These are phyloP conservation scores for Penicillium coffeae DNA, from an alignment of 495 filamentous ascomycete genomes.

Conservation along the genomic window DNA sequence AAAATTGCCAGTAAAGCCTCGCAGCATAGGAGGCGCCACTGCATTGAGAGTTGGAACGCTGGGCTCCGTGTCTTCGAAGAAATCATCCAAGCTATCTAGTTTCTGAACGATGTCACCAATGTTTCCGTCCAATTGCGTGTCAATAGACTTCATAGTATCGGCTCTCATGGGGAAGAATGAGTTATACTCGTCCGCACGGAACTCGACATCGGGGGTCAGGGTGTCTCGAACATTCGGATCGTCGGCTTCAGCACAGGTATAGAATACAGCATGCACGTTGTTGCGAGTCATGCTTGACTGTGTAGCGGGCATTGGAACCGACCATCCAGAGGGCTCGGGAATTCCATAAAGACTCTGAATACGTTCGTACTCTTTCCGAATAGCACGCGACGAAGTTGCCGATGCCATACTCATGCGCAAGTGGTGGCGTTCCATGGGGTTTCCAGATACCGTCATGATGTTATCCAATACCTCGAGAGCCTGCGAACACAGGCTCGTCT, in stretches of 20 bases:
- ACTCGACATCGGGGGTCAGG: conserved; percentile 82
- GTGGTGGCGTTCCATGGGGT: conserved; percentile 88
- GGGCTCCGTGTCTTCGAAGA: conserved; percentile 70
- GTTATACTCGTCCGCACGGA: conserved; percentile 84
- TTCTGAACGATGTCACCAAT: conserved; percentile 85
- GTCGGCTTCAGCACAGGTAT: conserved; percentile 72
- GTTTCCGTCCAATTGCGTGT: conserved; percentile 69
- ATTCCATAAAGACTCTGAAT: conserved; percentile 95
- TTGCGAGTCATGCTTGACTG: conserved; percentile 78
- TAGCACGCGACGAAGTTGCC: conserved; percentile 69
- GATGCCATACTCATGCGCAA: conserved; percentile 93
- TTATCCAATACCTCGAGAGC: conserved; percentile 88
- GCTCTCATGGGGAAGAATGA: conserved; percentile 77
- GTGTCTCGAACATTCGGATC: conserved; percentile 53
- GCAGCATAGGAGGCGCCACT: conserved; percentile 51
- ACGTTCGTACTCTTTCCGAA: conserved; percentile 90
- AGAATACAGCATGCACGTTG: conserved; percentile 96
- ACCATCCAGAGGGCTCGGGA: conserved; percentile 93
- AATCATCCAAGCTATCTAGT: conserved; percentile 90
- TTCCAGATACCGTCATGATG: conserved; percentile 90
- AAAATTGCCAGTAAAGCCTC: conserved; percentile 59
- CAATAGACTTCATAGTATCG: conserved; percentile 89
- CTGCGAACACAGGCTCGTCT: conserved; percentile 89
- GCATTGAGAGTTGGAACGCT: conserved; percentile 43
- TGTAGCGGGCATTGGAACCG: conserved; percentile 86